phyloP scores from a whole-genome alignment of 2,329 filamentous ascomycete species.

The Arthrobotrys musiformis region DNA sequence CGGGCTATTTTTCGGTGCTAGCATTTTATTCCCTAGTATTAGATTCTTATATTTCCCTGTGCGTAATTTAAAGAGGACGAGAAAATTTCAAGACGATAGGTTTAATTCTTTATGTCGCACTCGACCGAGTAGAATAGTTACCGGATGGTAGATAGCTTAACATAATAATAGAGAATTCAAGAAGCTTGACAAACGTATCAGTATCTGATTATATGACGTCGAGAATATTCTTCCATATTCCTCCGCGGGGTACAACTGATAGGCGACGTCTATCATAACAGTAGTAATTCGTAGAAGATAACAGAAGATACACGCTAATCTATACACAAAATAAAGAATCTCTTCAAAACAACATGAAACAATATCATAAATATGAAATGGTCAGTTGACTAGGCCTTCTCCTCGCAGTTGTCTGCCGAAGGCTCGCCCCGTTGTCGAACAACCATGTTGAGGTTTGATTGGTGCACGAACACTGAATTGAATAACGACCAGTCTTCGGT shows the following conservation, averaged over 20 bases:
- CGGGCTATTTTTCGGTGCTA: no score
- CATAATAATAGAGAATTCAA: no score
- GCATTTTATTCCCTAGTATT: no score
- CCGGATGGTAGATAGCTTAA: no score
- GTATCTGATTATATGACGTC: background rate
- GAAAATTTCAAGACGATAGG: no score
- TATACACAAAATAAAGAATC: background rate
- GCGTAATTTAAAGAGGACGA: no score
- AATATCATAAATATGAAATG: background rate
- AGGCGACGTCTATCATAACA: no score
- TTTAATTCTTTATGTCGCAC: no score
- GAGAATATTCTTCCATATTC: background rate
- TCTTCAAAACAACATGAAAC: background rate
- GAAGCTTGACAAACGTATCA: no score
- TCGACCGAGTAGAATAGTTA: no score
- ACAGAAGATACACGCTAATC: background rate
- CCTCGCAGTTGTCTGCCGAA: background rate
- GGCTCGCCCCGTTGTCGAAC: background rate
- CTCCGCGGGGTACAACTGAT: no score
- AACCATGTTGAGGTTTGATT: constrained; percentile 25
- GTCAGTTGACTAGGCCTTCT: background rate
- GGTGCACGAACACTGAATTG: constrained; percentile 50
- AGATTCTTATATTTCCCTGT: no score
- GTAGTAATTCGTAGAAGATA: background rate
- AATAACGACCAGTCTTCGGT: constrained; percentile 36